Evolutionary conservation across 768 basidiomycete species (phyloP), one percentile per base, ranked within the genome.

Genomic region (Termitomyces sp.): DNA sequence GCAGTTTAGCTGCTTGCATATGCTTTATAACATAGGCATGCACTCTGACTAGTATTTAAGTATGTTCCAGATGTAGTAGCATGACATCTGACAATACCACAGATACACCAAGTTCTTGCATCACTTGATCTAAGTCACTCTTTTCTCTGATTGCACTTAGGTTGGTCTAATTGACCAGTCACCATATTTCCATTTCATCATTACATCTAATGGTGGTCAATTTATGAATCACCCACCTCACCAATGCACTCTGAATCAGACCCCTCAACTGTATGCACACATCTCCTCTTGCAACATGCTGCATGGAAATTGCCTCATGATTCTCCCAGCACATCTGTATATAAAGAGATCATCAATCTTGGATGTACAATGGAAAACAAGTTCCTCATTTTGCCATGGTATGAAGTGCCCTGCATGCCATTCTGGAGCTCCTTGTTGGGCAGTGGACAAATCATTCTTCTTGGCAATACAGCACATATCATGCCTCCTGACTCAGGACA

Each of bases 401-500:
- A 72, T 46, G 62, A 69, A 44, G 68, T 68, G 2, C 70, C 72
- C 7, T 67, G 70, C 12, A 67, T 74, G 27, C 73, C 74, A 7
- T 64, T 56, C 37, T 75, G 72, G 71, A 70, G 66, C 30, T 70
- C 65, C 48, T 63, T 63, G 17, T 66, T 68, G 5, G 60, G 66
- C 8, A 51, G 60, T 2, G 73, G 74, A 37, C 65, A 70, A 17
- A 67, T 78, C 32, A 57, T 78, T 10, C 69, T 78, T 3, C 54
- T 77, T 17, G 77, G 77, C 0, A 76, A 79, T 53, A 74, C 77
- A 9, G 75, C 75, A 0, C 77, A 78, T 52, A 67, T 72, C 27
- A 74, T 77, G 70, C 75, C 76, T 16, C 75, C 77, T 1, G 70
- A 76, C 45, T 65, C 70, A 3, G 73, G 75, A 1, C 77, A 78